Evolutionary conservation across 140 eudicot species (phyloP), one percentile per base, ranked within the genome.

Genomic region (Stevia rebaudiana): DNA sequence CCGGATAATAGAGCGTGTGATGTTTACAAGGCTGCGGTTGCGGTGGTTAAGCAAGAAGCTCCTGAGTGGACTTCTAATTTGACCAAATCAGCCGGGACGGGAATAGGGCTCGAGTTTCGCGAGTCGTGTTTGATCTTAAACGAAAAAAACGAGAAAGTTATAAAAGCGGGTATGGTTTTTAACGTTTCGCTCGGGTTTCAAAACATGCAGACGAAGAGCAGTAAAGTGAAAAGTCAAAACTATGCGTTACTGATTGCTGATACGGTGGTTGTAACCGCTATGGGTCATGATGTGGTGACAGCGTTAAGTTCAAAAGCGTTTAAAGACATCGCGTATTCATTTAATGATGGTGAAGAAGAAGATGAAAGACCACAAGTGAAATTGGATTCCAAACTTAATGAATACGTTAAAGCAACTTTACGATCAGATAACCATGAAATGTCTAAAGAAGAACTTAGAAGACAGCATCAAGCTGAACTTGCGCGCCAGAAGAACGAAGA

Each of bases 401-500:
- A 72, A 46, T 66, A 55, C 22, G 63, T 77, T 0, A 79, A 79
- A 72, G 70, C 82, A 12, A 69, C 80, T 6, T 51, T 74, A 39
- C 13, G 84, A 36, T 79, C 84, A 23, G 84, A 79, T 53, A 74
- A 79, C 71, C 61, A 74, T 49, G 80, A 74, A 51, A 69, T 74
- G 76, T 74, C 80, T 4, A 79, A 79, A 54, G 84, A 79, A 51
- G 84, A 79, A 65, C 66, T 70, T 3, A 54, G 84, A 50, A 69
- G 84, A 50, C 80, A 68, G 54, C 84, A 79, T 52, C 84, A 79
- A 72, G 84, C 84, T 0, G 84, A 79, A 65, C 80, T 79, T 0
- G 84, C 84, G 0, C 77, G 84, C 0, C 71, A 59, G 35, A 79
- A 77, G 47, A 77, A 71, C 23, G 82, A 77, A 51, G 82, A 77